Conservation (phyloP, 139 green algal genomes). For the Micractinium sp. region DNA sequence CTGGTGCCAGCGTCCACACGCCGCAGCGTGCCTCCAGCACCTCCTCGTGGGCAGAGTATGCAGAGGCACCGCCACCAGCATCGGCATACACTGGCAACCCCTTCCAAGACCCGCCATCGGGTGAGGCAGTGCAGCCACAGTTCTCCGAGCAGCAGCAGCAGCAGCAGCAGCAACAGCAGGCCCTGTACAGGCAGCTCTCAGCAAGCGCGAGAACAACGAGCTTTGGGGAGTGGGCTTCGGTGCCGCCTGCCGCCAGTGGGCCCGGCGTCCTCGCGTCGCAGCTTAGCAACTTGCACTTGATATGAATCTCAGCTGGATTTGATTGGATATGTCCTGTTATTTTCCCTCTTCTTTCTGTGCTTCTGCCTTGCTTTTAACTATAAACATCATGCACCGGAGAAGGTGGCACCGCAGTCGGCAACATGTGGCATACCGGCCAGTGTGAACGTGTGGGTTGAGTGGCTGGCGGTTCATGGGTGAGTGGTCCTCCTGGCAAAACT, state of each 20-base stretch:
- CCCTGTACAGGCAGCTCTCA: neutral
- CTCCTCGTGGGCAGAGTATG: constrained; percentile 12
- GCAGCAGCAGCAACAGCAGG: neutral
- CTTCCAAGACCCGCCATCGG: neutral
- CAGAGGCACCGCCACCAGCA: neutral
- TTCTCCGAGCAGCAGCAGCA: neutral
- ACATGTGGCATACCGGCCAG: too few relatives aligned
- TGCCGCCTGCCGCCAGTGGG: neutral
- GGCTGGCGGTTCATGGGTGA: too few relatives aligned
- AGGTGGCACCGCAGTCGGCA: too few relatives aligned
- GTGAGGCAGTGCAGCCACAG: neutral
- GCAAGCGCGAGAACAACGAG: neutral
- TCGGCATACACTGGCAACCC: neutral
- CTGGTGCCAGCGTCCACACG: neutral
- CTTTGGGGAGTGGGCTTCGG: neutral
- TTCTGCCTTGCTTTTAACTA: neutral
- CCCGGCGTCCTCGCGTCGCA: neutral
- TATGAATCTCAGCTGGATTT: neutral
- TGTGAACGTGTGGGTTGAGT: too few relatives aligned
- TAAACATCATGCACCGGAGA: too few relatives aligned
- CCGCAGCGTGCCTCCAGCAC: neutral
- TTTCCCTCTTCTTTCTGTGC: neutral
- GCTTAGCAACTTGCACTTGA: neutral
- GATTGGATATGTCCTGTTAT: neutral
- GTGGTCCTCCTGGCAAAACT: too few relatives aligned